These are phyloP conservation scores for Penicillium hordei DNA, from an alignment of 2,329 filamentous ascomycete species.

Conservation along the genomic window DNA sequence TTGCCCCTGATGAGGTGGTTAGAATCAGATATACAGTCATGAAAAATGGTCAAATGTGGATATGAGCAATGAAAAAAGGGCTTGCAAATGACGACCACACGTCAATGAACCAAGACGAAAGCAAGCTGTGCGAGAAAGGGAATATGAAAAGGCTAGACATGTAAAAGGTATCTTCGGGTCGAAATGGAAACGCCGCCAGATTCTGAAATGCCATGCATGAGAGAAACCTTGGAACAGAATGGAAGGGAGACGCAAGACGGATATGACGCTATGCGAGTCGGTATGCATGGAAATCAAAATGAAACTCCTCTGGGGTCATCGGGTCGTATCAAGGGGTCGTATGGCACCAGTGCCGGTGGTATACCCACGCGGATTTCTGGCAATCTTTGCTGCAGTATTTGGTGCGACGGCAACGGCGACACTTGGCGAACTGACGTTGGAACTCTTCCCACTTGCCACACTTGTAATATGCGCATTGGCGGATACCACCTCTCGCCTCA, in stretches of 20 bases:
- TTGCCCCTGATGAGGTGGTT: slow-evolving; percentile 12
- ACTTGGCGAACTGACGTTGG: slow-evolving; percentile 96
- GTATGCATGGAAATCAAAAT: slow-evolving; percentile 36
- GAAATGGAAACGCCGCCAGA: slow-evolving; percentile 39
- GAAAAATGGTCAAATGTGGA: slow-evolving; percentile 11
- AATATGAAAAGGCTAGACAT: slow-evolving; percentile 24
- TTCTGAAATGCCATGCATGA: slow-evolving; percentile 40
- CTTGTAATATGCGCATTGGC: slow-evolving; percentile 96
- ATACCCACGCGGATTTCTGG: slow-evolving; percentile 98
- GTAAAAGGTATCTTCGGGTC: slow-evolving; percentile 41
- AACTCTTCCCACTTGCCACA: slow-evolving; percentile 99
- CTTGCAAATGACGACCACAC: slow-evolving; percentile 7
- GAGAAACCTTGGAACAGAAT: slow-evolving; percentile 30
- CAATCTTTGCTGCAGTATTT: slow-evolving; percentile 99
- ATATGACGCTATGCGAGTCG: slow-evolving; percentile 41
- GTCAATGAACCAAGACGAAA: slow-evolving; percentile 8
- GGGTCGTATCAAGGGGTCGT: slow-evolving; percentile 38
- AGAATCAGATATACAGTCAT: slow-evolving; percentile 28
- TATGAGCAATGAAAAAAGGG: slow-evolving; percentile 12
- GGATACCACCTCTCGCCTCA: slow-evolving; percentile 87
- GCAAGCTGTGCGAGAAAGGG: slow-evolving; percentile 12
- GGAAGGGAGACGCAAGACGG: slow-evolving; percentile 24
- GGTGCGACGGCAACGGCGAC: slow-evolving; percentile 88
- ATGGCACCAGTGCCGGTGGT: slow-evolving; percentile 94
- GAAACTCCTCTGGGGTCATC: slow-evolving; percentile 27